phyloP scores from a whole-genome alignment of 2,329 filamentous ascomycete genomes.

The Gnomoniopsis sp. region DNA sequence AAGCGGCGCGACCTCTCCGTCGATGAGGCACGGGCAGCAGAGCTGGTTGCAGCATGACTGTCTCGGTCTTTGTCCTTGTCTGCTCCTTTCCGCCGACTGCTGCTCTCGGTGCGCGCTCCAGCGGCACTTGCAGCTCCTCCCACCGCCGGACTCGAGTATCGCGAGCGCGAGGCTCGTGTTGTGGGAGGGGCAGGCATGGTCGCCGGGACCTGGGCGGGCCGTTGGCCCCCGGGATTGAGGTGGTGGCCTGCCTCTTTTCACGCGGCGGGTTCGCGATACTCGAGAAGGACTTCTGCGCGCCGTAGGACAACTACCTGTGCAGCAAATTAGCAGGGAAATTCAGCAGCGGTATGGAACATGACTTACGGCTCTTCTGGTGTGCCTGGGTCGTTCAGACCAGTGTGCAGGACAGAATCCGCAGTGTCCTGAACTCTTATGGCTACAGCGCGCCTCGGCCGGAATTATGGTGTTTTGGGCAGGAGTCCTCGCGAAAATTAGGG shows the following conservation, averaged over 20 bases:
- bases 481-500: neutral
- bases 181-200: constrained; percentile 27
- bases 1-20: constrained; percentile 37
- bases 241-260: constrained; percentile 1
- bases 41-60: neutral
- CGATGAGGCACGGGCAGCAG: constrained; percentile 8
- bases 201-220: constrained; percentile 20
- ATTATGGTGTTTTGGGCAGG: neutral
- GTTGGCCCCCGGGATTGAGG: constrained; percentile 18
- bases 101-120: constrained; percentile 18
- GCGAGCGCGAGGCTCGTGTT: constrained; percentile 51
- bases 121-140: constrained; percentile 22
- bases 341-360: no score
- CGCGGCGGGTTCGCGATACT: neutral
- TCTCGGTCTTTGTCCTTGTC: constrained; percentile 7
- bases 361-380: neutral
- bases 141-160: constrained; percentile 49
- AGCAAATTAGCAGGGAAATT: constrained; percentile 4
- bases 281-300: neutral
- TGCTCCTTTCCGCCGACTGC: constrained; percentile 19
- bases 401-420: neutral
- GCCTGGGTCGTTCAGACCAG: neutral
- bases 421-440: neutral
- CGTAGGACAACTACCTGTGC: neutral
- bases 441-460: neutral